Conservation (phyloP, 2,329 filamentous ascomycete genomes). For the Pseudocercospora vitis region DNA sequence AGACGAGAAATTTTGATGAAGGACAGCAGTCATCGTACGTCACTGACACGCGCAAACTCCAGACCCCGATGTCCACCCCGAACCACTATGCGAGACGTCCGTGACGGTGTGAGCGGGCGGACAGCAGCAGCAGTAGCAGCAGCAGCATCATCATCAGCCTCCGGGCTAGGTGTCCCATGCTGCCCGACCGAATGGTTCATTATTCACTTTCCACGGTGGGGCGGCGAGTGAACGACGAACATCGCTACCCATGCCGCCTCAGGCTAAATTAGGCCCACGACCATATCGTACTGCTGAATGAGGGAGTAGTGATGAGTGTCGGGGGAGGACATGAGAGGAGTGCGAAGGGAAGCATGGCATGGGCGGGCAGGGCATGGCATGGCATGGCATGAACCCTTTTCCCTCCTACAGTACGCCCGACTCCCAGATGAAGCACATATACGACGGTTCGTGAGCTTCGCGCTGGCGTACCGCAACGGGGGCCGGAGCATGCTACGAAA, state of each 20-base stretch:
- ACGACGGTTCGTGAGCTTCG: slow-evolving; percentile 4
- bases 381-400: not conserved
- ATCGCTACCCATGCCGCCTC: not conserved
- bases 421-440: slow-evolving; percentile 3
- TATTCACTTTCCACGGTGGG: too few species aligned
- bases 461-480: slow-evolving; percentile 17
- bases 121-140: not conserved
- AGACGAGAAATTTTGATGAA: slow-evolving; percentile 14
- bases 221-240: too few species aligned
- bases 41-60: slow-evolving; percentile 12
- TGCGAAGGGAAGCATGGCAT: too few species aligned
- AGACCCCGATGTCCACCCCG: slow-evolving; percentile 3
- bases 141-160: too few species aligned
- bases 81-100: slow-evolving; percentile 1
- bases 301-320: too few species aligned
- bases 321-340: not conserved
- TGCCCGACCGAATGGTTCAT: slow-evolving; percentile 5
- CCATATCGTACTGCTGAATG: not conserved
- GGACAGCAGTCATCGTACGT: slow-evolving; percentile 21
- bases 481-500: slow-evolving; percentile 25
- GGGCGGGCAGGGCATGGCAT: too few species aligned
- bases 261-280: not conserved
- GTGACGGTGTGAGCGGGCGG: not conserved
- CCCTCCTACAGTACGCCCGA: not conserved
- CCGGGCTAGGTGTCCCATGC: slow-evolving; percentile 6